Evolutionary conservation across 176 grass and related monocot species (phyloP).

Genomic region (Pharus latifolius): DNA sequence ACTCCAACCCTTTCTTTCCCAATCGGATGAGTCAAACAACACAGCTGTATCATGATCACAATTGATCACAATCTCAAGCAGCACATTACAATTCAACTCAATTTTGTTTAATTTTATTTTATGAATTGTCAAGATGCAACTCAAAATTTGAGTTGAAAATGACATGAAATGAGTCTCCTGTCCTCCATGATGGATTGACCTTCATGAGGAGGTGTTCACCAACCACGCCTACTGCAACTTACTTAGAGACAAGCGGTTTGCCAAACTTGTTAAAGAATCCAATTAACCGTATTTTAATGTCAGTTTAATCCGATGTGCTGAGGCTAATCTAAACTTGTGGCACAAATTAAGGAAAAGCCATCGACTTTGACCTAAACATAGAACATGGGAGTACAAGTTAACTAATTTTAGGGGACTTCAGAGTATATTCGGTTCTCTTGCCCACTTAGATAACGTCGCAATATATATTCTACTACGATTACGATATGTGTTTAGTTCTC

Average conservation of each 20-base stretch:
- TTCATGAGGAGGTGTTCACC: slow-evolving; percentile 1
- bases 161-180: too few species aligned
- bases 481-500: too few species aligned
- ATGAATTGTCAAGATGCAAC: background rate
- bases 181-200: background rate
- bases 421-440: too few species aligned
- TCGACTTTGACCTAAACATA: background rate
- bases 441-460: too few species aligned
- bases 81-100: background rate
- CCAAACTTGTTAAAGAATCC: slow-evolving; percentile 3
- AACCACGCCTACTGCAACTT: background rate
- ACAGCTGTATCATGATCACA: background rate
- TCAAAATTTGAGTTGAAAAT: too few species aligned
- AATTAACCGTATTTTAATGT: background rate
- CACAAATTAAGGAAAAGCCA: background rate
- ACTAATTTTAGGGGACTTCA: too few species aligned
- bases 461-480: too few species aligned
- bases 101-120: background rate
- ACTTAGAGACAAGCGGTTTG: background rate
- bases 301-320: background rate
- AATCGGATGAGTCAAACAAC: background rate
- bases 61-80: background rate
- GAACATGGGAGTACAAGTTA: background rate
- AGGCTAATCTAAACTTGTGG: background rate
- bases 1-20: background rate